Evolutionary conservation across 495 filamentous ascomycete species (phyloP), one percentile per base, ranked within the genome.

Genomic region (Lineolata rhizophorae): DNA sequence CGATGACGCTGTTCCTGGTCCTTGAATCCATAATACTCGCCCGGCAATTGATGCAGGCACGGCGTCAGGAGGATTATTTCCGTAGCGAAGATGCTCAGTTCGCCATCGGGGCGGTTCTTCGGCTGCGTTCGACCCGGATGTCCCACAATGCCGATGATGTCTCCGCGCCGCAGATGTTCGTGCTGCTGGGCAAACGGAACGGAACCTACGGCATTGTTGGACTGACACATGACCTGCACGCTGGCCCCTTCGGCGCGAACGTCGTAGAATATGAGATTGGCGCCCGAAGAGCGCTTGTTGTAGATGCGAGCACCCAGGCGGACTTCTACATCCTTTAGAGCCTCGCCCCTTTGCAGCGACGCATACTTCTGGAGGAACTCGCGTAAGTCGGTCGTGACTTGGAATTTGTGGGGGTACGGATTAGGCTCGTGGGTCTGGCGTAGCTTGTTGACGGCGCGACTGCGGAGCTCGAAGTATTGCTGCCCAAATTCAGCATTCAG

Each of bases 401-500:
- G 60, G 65, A 94, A 95, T 64, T 95, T 95, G 70, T 99, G 87
- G 6, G 87, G 90, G 20, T 36, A 47, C 29, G 87, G 82, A 51
- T 91, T 76, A 14, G 80, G 81, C 22, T 71, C 55, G 57, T 82
- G 72, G 50, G 65, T 72, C 50, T 76, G 62, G 48, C 73, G 72
- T 35, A 94, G 67, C 62, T 81, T 82, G 49, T 83, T 76, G 63
- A 95, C 68, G 29, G 61, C 62, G 31, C 77, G 69, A 43, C 71
- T 81, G 29, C 87, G 80, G 45, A 97, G 90, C 59, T 97, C 85
- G 48, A 92, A 90, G 58, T 95, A 97, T 84, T 91, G 80, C 79
- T 85, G 32, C 29, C 21, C 27, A 26, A 20, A 34, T 42, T 25
- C 42, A 39, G 19, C 5, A 28, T n/a, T n/a, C n/a, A n/a, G n/a